Percentiles rank a stretch among this genome's conserved stretches.
Evolutionary conservation across 2,329 filamentous ascomycete species (phyloP).

Genomic region (Nigrospora osmanthi): DNA sequence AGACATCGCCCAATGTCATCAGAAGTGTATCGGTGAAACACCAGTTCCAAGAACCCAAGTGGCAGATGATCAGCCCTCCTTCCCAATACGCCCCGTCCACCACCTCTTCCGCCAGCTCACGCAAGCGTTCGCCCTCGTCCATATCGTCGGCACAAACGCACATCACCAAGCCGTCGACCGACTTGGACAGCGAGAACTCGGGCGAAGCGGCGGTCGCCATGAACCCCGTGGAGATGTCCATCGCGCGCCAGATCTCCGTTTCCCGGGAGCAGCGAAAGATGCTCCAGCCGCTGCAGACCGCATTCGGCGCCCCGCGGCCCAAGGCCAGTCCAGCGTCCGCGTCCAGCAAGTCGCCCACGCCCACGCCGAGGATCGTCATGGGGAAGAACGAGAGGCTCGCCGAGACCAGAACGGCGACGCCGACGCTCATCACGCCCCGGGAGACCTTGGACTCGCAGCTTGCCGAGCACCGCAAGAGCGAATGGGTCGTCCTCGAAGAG

Average conservation of each 20-base stretch:
- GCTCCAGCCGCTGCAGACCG: constrained; percentile 42
- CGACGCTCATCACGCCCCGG: constrained; percentile 34
- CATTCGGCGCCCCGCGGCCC: constrained; percentile 16
- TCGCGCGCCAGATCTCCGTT: constrained; percentile 60
- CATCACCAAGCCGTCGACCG: constrained; percentile 22
- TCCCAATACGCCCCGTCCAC: constrained; percentile 23
- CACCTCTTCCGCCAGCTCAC: constrained; percentile 16
- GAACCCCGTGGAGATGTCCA: constrained; percentile 56
- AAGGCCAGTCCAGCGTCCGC: constrained; percentile 9
- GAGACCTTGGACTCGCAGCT: constrained; percentile 21
- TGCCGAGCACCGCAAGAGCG: constrained; percentile 40
- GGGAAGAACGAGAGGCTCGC: constrained; percentile 25
- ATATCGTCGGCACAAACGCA: constrained; percentile 24
- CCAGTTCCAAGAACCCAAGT: constrained; percentile 31
- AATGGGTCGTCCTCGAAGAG: constrained; percentile 43
- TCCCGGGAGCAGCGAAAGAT: constrained; percentile 54
- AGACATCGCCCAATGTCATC: constrained; percentile 4
- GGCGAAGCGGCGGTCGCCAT: constrained; percentile 14
- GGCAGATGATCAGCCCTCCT: constrained; percentile 38
- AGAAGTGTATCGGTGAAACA: constrained; percentile 24
- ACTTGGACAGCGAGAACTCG: constrained; percentile 24
- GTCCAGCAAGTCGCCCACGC: constrained; percentile 3
- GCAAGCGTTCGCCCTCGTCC: constrained; percentile 22
- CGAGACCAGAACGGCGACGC: constrained; percentile 34
- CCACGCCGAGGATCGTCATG: constrained; percentile 13